Evolutionary conservation across 192 early-diverging fungal genomes (phyloP).

Genomic region (Backusella australiensis): DNA sequence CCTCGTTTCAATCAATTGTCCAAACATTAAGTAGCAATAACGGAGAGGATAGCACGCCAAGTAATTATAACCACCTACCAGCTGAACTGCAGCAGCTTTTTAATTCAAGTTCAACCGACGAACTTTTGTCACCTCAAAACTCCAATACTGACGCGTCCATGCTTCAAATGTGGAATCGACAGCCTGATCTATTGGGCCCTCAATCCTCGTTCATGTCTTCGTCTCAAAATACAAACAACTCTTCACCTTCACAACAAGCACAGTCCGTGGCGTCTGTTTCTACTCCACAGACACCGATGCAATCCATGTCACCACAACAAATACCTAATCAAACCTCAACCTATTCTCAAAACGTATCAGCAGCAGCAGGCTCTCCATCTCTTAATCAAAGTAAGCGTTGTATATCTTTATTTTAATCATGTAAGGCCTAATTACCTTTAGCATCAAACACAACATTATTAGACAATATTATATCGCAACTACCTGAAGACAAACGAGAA

Average conservation of each 20-base stretch:
- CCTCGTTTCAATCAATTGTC: conserved; percentile 21
- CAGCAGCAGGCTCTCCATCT: background rate
- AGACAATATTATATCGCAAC: conserved; percentile 25
- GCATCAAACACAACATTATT: conserved; percentile 17
- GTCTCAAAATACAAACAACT: background rate
- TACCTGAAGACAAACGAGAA: conserved; percentile 23
- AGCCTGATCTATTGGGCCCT: background rate
- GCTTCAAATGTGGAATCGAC: background rate
- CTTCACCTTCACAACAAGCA: background rate
- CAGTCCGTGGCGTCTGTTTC: background rate
- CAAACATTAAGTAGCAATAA: conserved; percentile 16
- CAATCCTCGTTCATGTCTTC: conserved; percentile 6
- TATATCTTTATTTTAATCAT: too few species aligned
- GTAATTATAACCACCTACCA: conserved; percentile 16
- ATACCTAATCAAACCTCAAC: background rate
- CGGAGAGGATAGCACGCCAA: background rate
- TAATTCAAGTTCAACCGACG: conserved; percentile 9
- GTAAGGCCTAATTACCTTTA: background rate
- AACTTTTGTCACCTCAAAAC: conserved; percentile 12
- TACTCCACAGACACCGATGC: background rate
- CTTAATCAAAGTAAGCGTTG: background rate
- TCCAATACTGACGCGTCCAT: conserved; percentile 19
- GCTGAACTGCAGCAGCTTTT: conserved; percentile 19
- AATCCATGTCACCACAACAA: background rate
- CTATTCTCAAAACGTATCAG: background rate